Evolutionary conservation across 202 grass and related monocot genomes (phyloP).

Genomic region (Bolboschoenoplectus hybrid): DNA sequence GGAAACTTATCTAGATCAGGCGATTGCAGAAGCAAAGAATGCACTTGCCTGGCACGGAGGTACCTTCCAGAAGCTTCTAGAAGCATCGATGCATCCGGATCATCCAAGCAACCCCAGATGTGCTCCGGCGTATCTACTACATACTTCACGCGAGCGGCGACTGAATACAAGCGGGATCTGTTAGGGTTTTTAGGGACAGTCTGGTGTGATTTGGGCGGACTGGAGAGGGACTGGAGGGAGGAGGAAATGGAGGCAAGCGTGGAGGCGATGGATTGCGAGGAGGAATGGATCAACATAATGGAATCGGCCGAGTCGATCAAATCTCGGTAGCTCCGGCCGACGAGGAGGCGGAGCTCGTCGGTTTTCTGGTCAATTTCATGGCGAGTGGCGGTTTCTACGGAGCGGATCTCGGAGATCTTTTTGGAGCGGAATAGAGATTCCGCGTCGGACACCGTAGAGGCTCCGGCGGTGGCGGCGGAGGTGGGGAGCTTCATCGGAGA

Average conservation of each 20-base stretch:
- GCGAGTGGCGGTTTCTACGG: conserved; percentile 56
- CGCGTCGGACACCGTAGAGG: conserved; percentile 57
- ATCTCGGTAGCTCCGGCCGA: conserved; percentile 94
- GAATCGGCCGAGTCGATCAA: conserved; percentile 96
- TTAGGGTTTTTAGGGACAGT: conserved; percentile 41
- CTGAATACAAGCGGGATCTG: conserved; percentile 54
- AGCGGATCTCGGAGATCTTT: conserved; percentile 88
- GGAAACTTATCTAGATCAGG: conserved; percentile 66
- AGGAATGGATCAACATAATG: conserved; percentile 86
- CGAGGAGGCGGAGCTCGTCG: conserved; percentile 95
- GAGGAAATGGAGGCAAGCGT: conserved; percentile 68
- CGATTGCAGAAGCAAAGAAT: conserved; percentile 58
- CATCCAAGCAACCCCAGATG: conserved; percentile 96
- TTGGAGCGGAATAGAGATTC: conserved; percentile 89
- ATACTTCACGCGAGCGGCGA: conserved; percentile 83
- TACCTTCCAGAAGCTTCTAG: conserved; percentile 89
- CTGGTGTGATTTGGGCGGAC: conserved; percentile 46
- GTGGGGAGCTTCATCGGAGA: conserved; percentile 43
- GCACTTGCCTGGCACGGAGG: conserved; percentile 69
- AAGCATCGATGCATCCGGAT: conserved; percentile 58
- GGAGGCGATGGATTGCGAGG: conserved; percentile 69
- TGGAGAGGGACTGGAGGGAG: conserved; percentile 71
- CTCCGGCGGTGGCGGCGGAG: conserved; percentile 36
- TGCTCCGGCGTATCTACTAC: conserved; percentile 96
- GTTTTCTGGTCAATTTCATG: conserved; percentile 92